Conservation (phyloP, 1,139 yeast genomes). For the Debaryomyces fabryi region DNA sequence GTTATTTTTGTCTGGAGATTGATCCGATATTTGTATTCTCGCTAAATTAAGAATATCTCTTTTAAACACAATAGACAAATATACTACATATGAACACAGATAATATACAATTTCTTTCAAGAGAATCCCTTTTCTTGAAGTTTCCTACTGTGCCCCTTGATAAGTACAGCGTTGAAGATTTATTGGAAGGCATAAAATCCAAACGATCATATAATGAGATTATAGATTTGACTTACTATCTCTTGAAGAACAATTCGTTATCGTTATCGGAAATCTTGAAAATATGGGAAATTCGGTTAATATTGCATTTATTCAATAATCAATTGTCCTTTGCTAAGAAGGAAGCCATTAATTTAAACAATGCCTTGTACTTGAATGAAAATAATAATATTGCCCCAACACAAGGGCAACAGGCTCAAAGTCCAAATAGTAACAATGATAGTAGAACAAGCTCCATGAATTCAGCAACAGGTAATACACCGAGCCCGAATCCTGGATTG, state of each 20-base stretch:
- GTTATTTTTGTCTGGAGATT: neutral
- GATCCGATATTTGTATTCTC: neutral
- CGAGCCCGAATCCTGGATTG: constrained; percentile 6
- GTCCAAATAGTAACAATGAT: constrained; percentile 1
- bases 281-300: constrained; percentile 44
- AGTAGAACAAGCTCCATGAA: constrained; percentile 5
- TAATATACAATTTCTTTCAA: constrained; percentile 13
- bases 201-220: constrained; percentile 11
- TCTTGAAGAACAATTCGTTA: constrained; percentile 17
- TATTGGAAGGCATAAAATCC: constrained; percentile 5
- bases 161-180: constrained; percentile 9
- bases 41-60: neutral
- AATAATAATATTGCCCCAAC: constrained; percentile 22
- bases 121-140: constrained; percentile 20
- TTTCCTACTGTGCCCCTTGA: constrained; percentile 13
- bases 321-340: constrained; percentile 35
- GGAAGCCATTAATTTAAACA: constrained; percentile 44
- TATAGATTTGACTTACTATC: constrained; percentile 20
- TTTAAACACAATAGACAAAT: neutral
- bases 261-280: constrained; percentile 19
- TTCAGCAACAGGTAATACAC: constrained; percentile 8
- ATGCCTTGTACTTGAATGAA: constrained; percentile 38
- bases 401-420: constrained; percentile 9
- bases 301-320: constrained; percentile 33
- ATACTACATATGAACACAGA: neutral